Base-by-base conservation (phyloP, 1,284 basidiomycete genomes). In the Irpex lacteus region DNA sequence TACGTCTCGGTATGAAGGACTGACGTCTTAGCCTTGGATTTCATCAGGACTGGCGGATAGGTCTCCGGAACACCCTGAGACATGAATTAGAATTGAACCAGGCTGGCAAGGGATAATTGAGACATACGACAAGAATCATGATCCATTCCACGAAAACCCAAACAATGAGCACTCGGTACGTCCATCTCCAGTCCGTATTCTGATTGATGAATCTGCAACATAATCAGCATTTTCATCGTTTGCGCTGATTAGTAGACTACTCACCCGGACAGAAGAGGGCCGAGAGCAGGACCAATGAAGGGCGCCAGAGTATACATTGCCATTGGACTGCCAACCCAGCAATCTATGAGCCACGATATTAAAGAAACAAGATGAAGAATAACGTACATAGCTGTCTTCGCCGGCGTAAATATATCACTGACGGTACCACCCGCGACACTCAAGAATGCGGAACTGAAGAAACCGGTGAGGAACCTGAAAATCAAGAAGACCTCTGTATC, bases 391-490 rank as follows among this genome's bases (percentile, higher is more conserved):
- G 85, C 89, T 6, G 94, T 87, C n/a, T 83, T 78, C 0, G 76
- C 71, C 65, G 90, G 85, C 0, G 77, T 73, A 70, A 93, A 95
- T 62, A 94, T 73, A 72, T 95, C 94, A 19, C 87, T 87, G 18
- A 95, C 85, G 58, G 86, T 89, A 2, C 93, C 93, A 0, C 93
- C 94, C 0, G 90, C 87, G 1, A 95, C 92, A 63, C 85, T 89
- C 19, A 95, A 76, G 74, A 95, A 95, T 0, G 91, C 88, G 0
- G 89, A 80, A 0, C 92, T 84, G 65, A 81, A 85, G 61, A 90
- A 84, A 0, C 92, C 93, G 2, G 84, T 85, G 21, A 91, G 68
- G 72, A 91, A 91, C 4, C 91, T 85, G 69, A 92, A 92, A 7
- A 89, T 78, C 7, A 93, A 77, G 68, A 85, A 85, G 0, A 88